These are phyloP conservation scores for Aspergillus hiratsukae DNA, from an alignment of 2,329 filamentous ascomycete genomes.

Conservation along the genomic window DNA sequence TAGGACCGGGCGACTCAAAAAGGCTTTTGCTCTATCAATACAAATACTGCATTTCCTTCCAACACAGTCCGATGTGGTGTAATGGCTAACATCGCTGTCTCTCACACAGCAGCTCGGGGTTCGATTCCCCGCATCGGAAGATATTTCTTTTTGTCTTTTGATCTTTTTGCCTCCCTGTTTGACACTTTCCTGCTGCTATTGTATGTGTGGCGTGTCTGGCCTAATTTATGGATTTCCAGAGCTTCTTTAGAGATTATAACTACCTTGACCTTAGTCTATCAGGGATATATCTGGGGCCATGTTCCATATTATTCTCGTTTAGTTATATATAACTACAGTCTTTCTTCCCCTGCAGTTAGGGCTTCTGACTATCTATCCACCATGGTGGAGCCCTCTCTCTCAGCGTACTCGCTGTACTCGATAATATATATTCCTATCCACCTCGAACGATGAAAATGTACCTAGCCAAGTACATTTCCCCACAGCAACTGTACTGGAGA, in stretches of 20 bases:
- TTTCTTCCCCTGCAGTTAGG: background rate
- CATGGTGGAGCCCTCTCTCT: background rate
- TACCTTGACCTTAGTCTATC: background rate
- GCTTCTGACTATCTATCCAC: background rate
- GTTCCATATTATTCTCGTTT: background rate
- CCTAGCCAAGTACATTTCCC: no score
- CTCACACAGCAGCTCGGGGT: conserved; percentile 14
- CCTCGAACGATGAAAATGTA: background rate
- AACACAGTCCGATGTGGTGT: conserved; percentile 11
- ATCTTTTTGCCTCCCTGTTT: background rate
- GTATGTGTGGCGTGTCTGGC: no score
- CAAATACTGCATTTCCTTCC: no score
- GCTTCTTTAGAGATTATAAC: background rate
- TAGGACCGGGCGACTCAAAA: no score
- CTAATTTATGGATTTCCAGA: no score
- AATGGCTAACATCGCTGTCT: conserved; percentile 14
- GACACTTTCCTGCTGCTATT: no score
- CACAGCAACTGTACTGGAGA: no score
- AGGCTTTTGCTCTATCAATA: no score
- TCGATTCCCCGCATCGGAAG: conserved; percentile 14
- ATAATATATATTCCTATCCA: background rate
- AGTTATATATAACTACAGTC: background rate
- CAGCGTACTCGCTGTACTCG: background rate
- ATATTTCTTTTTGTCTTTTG: conserved; percentile 1
- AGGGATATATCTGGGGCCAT: background rate